Base-by-base conservation (phyloP, 768 basidiomycete species). In the Rhodocollybia butyracea region DNA sequence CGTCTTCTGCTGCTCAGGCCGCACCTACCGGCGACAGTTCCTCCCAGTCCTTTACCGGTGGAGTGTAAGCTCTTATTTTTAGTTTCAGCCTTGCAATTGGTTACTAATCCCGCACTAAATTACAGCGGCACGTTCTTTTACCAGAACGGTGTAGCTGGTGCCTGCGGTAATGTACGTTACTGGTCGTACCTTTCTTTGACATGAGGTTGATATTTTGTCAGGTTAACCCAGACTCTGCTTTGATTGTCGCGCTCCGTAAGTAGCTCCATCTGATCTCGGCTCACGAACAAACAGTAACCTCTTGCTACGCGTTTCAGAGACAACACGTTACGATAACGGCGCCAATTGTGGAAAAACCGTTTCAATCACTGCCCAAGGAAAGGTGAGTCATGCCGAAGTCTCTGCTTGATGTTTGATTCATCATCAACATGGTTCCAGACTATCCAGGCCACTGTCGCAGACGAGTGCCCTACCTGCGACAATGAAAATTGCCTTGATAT, bases 381-480 rank as follows among this genome's bases (percentile, higher is more conserved):
- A 84, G 68, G 76, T 73, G 59, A 22, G 63, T 42, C 13, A 12
- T 39, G 11, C 24, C 0, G 15, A 1, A 0, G 12, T 32, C 26
- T n/a, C 5, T n/a, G 15, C 17, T 34, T 42, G 13, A 15, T 3
- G 30, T 3, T 21, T 29, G 38, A 40, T 24, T 27, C 27, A 3
- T 17, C 40, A 26, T 5, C 60, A 24, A 27, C n/a, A 6, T 22
- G 10, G 6, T 29, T 61, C 3, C 22, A 75, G 68, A 65, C 68
- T n/a, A 78, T 89, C 56, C 75, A 68, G 3, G 91, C 85, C 42
- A 79, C 75, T 24, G 76, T 97, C 59, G 89, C 81, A 12, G 92
- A 94, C 61, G 85, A 78, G 34, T 97, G 93, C 77, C 91, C 92
- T 24, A 86, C 86, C 19, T 96, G 48, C 73, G 48, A 64, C 0